Evolutionary conservation across 2,329 filamentous ascomycete species (phyloP).

Genomic region (Aureobasidium lini): DNA sequence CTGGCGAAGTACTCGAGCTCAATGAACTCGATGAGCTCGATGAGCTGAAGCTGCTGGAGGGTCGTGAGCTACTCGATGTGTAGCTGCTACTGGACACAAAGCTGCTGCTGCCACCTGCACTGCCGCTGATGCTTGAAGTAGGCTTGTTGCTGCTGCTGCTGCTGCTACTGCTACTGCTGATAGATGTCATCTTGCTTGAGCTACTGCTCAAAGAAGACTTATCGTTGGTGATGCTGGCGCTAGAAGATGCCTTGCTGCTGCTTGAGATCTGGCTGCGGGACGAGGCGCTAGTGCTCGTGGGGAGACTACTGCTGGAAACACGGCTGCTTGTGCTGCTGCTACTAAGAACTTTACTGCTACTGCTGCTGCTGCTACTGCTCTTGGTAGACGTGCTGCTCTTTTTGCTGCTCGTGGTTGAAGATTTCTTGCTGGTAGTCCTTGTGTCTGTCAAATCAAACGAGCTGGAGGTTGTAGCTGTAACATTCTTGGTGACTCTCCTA

Average conservation of each 20-base stretch:
- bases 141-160: neutral
- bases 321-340: neutral
- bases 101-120: neutral
- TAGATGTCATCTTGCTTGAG: neutral
- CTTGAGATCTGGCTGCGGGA: too few species aligned
- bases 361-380: neutral
- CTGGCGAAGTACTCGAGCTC: neutral
- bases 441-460: neutral
- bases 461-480: neutral
- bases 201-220: neutral
- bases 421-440: neutral
- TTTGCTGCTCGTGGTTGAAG: neutral
- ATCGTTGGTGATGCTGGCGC: neutral
- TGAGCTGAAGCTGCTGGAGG: neutral
- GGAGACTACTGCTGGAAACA: neutral
- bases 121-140: neutral
- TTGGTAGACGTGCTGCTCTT: neutral
- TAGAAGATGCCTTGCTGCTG: neutral
- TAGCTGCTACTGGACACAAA: too few species aligned
- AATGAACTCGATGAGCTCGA: neutral
- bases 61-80: neutral
- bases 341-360: neutral
- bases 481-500: neutral
- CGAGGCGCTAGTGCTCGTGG: neutral
- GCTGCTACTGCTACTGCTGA: neutral